Evolutionary conservation across 2,329 filamentous ascomycete genomes (phyloP), one percentile per base, ranked within the genome.

Genomic region (Cladosporium sp.): DNA sequence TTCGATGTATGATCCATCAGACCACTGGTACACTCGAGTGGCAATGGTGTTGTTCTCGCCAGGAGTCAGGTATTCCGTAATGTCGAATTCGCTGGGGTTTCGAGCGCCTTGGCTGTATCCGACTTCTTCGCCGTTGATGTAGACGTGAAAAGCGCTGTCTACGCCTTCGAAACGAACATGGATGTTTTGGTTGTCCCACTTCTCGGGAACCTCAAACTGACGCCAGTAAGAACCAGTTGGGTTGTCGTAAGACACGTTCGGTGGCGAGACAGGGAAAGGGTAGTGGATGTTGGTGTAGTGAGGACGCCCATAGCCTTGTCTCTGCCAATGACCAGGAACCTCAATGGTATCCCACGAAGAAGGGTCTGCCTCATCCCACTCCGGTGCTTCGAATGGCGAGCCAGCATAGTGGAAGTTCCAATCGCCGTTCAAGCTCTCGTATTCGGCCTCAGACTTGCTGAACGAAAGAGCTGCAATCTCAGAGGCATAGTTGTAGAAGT

Each of bases 101-200:
- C 84, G 74, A n/a, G 79, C 79, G 0, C 84, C 85, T 59, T 88
- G 83, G 1, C 80, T 79, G 58, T 87, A 88, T 1, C 85, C 85
- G 2, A 86, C 70, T 27, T 80, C 66, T 12, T 69, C 63, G 0
- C 81, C 81, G 56, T 88, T 88, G 4, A 88, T 69, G 75, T 78
- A 87, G 9, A 87, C 66, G 62, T 87, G 83, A 57, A 83, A 88
- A 0, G 84, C 80, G 58, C 81, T 83, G 59, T 88, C 84, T 0
- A 88, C 84, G 1, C 84, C 84, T 43, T 87, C 84, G 53, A 87
- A 87, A 13, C 84, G 73, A 15, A 88, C 66, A 13, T 83, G 75
- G 17, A 86, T 67, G 56, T 85, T 81, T 20, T 65, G 61, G 4
- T 65, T 68, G 13, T 70, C 68, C 71, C 76, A 80, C 7, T 67